Evolutionary conservation across 2,329 filamentous ascomycete genomes (phyloP).

Genomic region (Calonectria leucothoes): DNA sequence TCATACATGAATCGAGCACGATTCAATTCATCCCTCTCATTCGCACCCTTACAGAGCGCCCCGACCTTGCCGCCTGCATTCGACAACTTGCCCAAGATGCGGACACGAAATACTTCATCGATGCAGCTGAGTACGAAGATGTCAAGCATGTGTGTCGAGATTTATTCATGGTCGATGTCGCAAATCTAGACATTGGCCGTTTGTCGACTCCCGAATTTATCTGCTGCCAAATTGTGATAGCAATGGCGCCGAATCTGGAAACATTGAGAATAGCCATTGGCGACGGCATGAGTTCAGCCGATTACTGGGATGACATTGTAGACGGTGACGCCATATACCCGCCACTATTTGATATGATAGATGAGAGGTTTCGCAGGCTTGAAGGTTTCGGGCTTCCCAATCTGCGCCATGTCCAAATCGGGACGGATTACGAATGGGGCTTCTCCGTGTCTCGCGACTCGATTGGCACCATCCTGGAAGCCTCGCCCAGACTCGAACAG

Average conservation of each 20-base stretch:
- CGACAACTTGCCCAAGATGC: neutral
- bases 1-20: neutral
- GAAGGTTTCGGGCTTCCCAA: neutral
- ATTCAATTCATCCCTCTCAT: neutral
- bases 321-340: too few relatives aligned
- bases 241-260: neutral
- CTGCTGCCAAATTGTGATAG: neutral
- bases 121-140: neutral
- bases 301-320: too few relatives aligned
- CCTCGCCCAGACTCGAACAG: neutral
- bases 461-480: neutral
- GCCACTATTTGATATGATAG: neutral
- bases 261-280: neutral
- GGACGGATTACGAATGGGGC: neutral
- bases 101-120: too few relatives aligned
- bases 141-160: neutral
- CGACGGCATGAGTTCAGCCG: too few relatives aligned
- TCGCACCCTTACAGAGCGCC: neutral
- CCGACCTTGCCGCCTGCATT: neutral
- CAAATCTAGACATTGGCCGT: too few relatives aligned
- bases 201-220: neutral
- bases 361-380: neutral
- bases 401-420: neutral
- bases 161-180: neutral
- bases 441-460: neutral